Evolutionary conservation across 768 basidiomycete species (phyloP), one percentile per base, ranked within the genome.

Genomic region (Tricholoma sp.): DNA sequence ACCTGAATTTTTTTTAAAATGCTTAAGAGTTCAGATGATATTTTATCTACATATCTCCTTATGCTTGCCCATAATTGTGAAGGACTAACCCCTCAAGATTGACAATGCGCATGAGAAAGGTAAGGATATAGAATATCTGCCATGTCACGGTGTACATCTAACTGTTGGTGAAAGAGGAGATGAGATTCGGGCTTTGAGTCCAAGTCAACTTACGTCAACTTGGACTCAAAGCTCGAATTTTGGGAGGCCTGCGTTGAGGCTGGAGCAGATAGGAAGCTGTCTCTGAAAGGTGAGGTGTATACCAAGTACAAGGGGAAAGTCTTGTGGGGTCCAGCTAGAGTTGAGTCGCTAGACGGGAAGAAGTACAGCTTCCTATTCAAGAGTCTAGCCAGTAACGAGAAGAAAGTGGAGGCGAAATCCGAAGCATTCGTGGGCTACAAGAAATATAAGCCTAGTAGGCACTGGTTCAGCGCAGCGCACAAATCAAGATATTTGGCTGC

Each of bases 91-190:
- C 20, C 12, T 20, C 42, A 24, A 4, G 20, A 10, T 12, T 20
- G 41, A 44, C 4, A 9, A 24, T 44, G 20, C 18, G n/a, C n/a
- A 17, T 44, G 42, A 44, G 42, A 20, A 44, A 44, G 20, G 6
- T 13, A 1, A 6, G 12, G 15, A 17, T 39, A 5, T 39, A 24
- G 6, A 12, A 29, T 45, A 13, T 47, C 10, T 24, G 28, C 10
- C n/a, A n/a, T n/a, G n/a, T n/a, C n/a, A n/a, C n/a, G n/a, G n/a
- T n/a, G n/a, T n/a, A n/a, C n/a, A n/a, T n/a, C n/a, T n/a, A n/a
- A n/a, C n/a, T n/a, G n/a, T n/a, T 73, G 67, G 56, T 73, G 2
- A 37, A 54, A 8, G 60, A 70, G 15, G 67, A 65, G 1, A 58
- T 34, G 33, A 5, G n/a, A n/a, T n/a, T n/a, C n/a, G n/a, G n/a